Base-by-base conservation (phyloP, 805 yeast species). In the Ogataea neopini region DNA sequence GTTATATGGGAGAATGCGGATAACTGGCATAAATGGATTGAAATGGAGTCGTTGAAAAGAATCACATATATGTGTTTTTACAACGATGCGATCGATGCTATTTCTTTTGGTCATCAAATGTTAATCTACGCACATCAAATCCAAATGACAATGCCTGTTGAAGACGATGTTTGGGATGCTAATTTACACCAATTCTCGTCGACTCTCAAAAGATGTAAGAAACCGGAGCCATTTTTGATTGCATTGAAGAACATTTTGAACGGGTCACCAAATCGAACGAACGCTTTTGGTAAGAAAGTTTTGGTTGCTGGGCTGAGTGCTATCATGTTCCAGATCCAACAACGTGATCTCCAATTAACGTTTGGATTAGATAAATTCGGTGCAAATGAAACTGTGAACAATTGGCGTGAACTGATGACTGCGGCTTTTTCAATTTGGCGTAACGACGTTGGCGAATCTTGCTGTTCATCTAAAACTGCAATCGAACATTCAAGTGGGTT, bases 31-130 rank as follows among this genome's bases (percentile, higher is more conserved):
- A 72, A 76, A 53, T 88, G 96, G 96, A 83, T 88, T 11, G 88
- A 86, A 45, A 79, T 81, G 34, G 96, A 88, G 65, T 78, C 83
- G 41, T 72, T 86, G 73, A 88, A 88, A 61, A 68, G 96, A 48
- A 77, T 86, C 1, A 87, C 95, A 0, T 80, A 83, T 49, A 80
- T 86, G 81, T 89, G 95, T 11, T 89, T 88, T 62, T 85, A 84
- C 61, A 72, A 86, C 58, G 96, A 88, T 65, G 82, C 86, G 1
- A 76, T 84, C 2, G 95, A 89, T 68, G 86, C 89, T 32, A 79
- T 85, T 13, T 76, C 86, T 41, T 88, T 85, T 63, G 86, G 95
- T 5, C 96, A 88, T 65, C 79, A 84, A 48, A 70, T 79, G 57
- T 63, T 82, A 39, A 76, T 79, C 20, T 73, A 64, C 49, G 68